phyloP scores from a whole-genome alignment of 2,329 filamentous ascomycete species.

The Hyphodiscus sp. region DNA sequence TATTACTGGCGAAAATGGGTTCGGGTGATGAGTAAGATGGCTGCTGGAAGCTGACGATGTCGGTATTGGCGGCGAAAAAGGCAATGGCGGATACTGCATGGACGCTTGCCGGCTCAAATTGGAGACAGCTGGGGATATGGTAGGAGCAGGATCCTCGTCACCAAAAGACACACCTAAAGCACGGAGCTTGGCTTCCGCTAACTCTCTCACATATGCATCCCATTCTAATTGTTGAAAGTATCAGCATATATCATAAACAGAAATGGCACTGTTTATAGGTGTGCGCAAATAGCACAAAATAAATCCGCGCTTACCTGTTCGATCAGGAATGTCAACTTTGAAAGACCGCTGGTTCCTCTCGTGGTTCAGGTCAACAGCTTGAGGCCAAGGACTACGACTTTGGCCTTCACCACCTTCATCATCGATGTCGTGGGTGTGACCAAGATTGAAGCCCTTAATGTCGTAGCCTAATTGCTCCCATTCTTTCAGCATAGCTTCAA shows the following conservation, averaged over 20 bases:
- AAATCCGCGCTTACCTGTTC: constrained; percentile 27
- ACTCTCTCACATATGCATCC: constrained; percentile 73
- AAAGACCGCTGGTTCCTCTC: constrained; percentile 50
- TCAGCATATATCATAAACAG: constrained; percentile 9
- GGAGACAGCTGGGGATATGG: constrained; percentile 60
- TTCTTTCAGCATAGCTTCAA: constrained; percentile 53
- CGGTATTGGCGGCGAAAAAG: constrained; percentile 79
- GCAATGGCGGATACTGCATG: constrained; percentile 63
- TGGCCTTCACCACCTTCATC: constrained; percentile 36
- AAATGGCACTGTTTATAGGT: neutral
- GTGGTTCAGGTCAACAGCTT: constrained; percentile 47
- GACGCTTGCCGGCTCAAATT: constrained; percentile 60
- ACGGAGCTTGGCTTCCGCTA: constrained; percentile 87
- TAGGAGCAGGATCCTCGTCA: constrained; percentile 59
- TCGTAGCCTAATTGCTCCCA: constrained; percentile 68
- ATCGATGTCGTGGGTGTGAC: constrained; percentile 31
- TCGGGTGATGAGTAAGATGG: constrained; percentile 47
- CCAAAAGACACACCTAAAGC: constrained; percentile 82
- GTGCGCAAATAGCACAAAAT: neutral
- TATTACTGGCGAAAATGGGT: constrained; percentile 48
- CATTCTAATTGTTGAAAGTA: constrained; percentile 37
- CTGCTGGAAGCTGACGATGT: constrained; percentile 72
- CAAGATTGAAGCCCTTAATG: constrained; percentile 60
- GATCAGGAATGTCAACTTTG: constrained; percentile 57
- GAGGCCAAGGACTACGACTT: constrained; percentile 64